Evolutionary conservation across 208 protist genomes (phyloP).

Genomic region (Crithidia fasciculata): DNA sequence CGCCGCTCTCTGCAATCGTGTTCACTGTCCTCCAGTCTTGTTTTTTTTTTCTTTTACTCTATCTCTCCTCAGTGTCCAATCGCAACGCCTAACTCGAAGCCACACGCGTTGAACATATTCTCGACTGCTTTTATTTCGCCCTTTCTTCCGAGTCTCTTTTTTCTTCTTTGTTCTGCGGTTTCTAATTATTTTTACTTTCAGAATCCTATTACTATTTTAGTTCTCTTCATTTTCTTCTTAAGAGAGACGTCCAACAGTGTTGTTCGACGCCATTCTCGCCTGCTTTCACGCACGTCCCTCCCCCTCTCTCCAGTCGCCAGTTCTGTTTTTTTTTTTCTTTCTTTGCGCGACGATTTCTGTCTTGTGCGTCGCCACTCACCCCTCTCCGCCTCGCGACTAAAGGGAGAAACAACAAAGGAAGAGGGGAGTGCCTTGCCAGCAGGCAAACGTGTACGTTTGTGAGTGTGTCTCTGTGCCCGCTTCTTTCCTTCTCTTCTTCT

Average conservation of each 20-base stretch:
- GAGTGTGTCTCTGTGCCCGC: neutral
- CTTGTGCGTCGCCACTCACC: too few relatives aligned
- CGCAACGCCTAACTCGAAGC: too few relatives aligned
- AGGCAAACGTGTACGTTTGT: too few relatives aligned
- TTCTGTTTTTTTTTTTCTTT: too few relatives aligned
- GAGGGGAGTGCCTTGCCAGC: neutral
- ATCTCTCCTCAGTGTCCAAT: too few relatives aligned
- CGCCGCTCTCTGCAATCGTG: neutral
- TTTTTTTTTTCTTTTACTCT: neutral
- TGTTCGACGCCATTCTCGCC: neutral
- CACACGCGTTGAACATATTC: too few relatives aligned
- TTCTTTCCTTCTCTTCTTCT: neutral
- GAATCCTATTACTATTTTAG: too few relatives aligned
- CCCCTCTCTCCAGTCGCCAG: too few relatives aligned
- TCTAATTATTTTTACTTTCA: too few relatives aligned
- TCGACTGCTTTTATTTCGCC: constrained; percentile 13
- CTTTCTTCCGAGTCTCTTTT: constrained; percentile 15
- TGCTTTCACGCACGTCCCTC: neutral
- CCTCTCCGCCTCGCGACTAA: too few relatives aligned
- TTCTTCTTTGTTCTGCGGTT: constrained; percentile 1
- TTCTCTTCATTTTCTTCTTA: neutral
- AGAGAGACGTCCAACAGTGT: neutral
- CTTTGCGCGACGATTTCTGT: too few relatives aligned
- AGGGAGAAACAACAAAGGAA: neutral
- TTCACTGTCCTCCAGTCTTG: neutral